These are phyloP conservation scores for Wickerhamomyces chaumierensis DNA, from an alignment of 805 yeast species.

Conservation along the genomic window DNA sequence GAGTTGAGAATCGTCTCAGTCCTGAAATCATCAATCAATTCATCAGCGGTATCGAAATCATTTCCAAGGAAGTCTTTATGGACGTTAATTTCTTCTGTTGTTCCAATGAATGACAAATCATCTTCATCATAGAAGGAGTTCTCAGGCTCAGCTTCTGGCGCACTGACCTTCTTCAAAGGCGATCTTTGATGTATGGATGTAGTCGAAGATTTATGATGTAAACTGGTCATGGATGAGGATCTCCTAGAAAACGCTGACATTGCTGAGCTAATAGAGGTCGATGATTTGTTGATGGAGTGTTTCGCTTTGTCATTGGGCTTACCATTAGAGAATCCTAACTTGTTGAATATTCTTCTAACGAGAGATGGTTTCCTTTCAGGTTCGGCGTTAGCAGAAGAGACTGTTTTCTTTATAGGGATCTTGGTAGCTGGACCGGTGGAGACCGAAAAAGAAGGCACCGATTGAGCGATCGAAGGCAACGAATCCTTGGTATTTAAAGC, in stretches of 20 bases:
- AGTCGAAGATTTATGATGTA: neutral
- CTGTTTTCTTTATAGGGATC: neutral
- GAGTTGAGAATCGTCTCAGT: constrained; percentile 6
- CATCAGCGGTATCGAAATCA: neutral
- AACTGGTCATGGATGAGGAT: neutral
- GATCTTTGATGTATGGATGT: too few species aligned
- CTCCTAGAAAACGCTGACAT: neutral
- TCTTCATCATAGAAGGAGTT: too few species aligned
- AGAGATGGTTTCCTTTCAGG: constrained; percentile 13
- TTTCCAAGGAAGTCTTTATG: too few species aligned
- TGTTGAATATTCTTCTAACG: constrained; percentile 13
- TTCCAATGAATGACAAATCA: neutral
- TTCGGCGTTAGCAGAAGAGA: neutral
- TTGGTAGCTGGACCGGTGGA: too few species aligned
- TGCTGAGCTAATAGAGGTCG: constrained; percentile 1
- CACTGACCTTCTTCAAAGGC: too few species aligned
- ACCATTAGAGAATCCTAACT: constrained; percentile 5
- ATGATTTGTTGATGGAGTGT: neutral
- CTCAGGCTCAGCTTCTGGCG: too few species aligned
- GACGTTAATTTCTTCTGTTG: neutral
- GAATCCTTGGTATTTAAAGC: neutral
- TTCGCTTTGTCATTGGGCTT: constrained; percentile 2
- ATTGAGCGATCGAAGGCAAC: neutral
- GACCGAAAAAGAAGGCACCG: neutral
- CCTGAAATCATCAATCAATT: constrained; percentile 3